A percentile compares a stretch with the other conserved stretches of the same genome.
Evolutionary conservation across 495 filamentous ascomycete species (phyloP).

Genomic region (Tuber calosporum): DNA sequence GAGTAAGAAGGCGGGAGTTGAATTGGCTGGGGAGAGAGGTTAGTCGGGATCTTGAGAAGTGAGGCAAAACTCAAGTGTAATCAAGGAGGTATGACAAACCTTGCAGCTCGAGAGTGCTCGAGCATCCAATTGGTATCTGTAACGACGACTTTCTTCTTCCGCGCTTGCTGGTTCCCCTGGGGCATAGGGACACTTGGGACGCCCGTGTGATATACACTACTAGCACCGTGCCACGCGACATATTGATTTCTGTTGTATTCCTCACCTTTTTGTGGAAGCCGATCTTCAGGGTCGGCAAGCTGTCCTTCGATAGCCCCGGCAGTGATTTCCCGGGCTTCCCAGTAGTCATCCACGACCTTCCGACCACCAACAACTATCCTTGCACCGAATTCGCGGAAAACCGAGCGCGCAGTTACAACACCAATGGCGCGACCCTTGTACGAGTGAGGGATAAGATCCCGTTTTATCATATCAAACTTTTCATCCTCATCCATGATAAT

Average conservation of each 20-base stretch:
- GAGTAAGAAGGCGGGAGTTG: constrained; percentile 60
- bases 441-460: constrained; percentile 88
- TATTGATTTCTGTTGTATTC: constrained; percentile 91
- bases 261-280: constrained; percentile 61
- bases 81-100: constrained; percentile 50
- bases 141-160: constrained; percentile 79
- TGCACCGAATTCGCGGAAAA: constrained; percentile 93
- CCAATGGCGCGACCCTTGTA: constrained; percentile 98
- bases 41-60: background rate
- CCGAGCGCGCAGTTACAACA: constrained; percentile 90
- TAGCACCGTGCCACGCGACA: constrained; percentile 96
- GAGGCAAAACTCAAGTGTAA: background rate
- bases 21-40: constrained; percentile 54
- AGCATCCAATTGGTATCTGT: constrained; percentile 97
- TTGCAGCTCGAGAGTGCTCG: constrained; percentile 84
- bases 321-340: constrained; percentile 65
- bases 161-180: constrained; percentile 50
- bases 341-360: constrained; percentile 82
- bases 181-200: constrained; percentile 65
- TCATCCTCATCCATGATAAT: constrained; percentile 90
- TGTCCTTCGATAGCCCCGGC: constrained; percentile 84
- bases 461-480: constrained; percentile 87
- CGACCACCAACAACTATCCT: constrained; percentile 86
- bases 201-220: constrained; percentile 82
- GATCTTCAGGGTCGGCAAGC: constrained; percentile 77